These are phyloP conservation scores for Dryadomyces quercivorus DNA, from an alignment of 2,329 filamentous ascomycete species.

Conservation along the genomic window DNA sequence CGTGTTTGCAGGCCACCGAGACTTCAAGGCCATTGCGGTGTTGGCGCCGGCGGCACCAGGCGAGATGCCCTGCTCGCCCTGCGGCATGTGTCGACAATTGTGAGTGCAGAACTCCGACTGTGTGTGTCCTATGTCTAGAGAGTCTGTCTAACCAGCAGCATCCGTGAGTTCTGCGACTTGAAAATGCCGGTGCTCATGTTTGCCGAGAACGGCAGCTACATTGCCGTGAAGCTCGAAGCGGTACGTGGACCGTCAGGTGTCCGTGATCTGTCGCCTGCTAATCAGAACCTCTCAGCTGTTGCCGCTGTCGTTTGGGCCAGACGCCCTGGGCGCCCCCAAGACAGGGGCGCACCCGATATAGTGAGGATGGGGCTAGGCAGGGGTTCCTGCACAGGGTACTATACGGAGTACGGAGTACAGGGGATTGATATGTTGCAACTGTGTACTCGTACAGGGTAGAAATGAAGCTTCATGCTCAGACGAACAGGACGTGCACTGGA, in stretches of 20 bases:
- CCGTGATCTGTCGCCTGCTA: not conserved
- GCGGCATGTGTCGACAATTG: constrained; percentile 95
- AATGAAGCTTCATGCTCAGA: no score
- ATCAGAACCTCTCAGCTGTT: constrained; percentile 45
- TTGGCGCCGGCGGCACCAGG: constrained; percentile 59
- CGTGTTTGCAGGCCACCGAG: constrained; percentile 43
- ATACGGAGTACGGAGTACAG: not conserved
- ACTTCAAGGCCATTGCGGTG: constrained; percentile 72
- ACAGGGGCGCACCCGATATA: not conserved
- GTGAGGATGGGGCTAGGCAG: not conserved
- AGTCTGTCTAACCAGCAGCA: no score
- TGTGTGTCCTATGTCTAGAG: no score
- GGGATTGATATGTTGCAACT: no score
- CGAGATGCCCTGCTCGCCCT: constrained; percentile 52
- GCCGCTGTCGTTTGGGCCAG: constrained; percentile 50
- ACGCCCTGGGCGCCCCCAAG: not conserved
- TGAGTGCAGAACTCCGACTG: constrained; percentile 32
- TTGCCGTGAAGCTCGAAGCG: constrained; percentile 58
- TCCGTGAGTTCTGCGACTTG: constrained; percentile 63
- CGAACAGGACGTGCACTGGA: no score
- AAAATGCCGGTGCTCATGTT: constrained; percentile 82
- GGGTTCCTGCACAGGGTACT: not conserved
- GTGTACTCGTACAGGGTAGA: no score
- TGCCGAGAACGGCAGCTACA: constrained; percentile 63
- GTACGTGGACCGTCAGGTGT: constrained; percentile 24